Evolutionary conservation across 164 flowering plant genomes (phyloP).

Genomic region (Liriodendron chinense): DNA sequence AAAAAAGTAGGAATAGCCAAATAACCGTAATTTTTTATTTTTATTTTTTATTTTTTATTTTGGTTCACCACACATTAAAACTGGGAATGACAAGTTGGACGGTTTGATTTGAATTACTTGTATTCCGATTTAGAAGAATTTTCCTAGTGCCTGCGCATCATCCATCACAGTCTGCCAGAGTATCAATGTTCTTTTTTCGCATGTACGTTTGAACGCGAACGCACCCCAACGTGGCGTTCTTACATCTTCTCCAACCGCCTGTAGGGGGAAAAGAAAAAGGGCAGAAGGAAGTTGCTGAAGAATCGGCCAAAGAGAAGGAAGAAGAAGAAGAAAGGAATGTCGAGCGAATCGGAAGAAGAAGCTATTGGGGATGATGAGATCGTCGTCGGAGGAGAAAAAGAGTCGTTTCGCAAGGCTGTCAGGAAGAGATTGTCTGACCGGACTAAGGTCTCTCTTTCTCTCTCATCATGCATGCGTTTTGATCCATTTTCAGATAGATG

Average conservation of each 20-base stretch:
- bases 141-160: no score
- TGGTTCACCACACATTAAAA: no score
- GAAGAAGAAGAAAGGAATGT: constrained; percentile 24
- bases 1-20: no score
- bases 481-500: not conserved
- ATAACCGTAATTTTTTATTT: no score
- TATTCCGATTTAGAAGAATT: no score
- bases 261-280: not conserved
- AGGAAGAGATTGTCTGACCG: constrained; percentile 53
- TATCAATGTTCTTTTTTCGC: no score
- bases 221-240: not conserved
- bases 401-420: constrained; percentile 32
- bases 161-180: no score
- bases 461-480: not conserved
- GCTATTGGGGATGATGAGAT: constrained; percentile 28
- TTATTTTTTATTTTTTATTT: no score
- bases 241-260: not conserved
- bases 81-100: no score
- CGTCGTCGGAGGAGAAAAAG: constrained; percentile 4
- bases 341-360: constrained; percentile 37
- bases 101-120: no score
- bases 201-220: not conserved
- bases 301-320: not conserved
- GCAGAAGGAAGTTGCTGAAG: not conserved
- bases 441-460: constrained; percentile 46